phyloP scores from a whole-genome alignment of 352 stramenopile species.

The Phytophthora fragariaefolia region DNA sequence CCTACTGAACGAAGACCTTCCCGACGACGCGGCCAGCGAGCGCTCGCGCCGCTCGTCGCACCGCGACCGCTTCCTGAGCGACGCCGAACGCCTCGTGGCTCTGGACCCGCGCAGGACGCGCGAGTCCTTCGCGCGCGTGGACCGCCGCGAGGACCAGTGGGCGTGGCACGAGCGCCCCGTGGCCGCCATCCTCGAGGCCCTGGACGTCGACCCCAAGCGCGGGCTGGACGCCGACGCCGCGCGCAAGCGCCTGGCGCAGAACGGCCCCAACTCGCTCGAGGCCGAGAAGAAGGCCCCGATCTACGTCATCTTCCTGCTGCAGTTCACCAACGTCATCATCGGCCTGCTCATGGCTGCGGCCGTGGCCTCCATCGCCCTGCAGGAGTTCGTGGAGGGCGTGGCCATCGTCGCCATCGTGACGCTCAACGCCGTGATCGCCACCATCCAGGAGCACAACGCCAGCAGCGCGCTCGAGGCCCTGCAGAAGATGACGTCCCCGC shows the following conservation, averaged over 20 bases:
- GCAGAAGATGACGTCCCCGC: slow-evolving; percentile 75
- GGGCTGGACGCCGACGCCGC: slow-evolving; percentile 50
- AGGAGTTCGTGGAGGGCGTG: slow-evolving; percentile 75
- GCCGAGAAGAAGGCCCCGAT: slow-evolving; percentile 63
- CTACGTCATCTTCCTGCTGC: slow-evolving; percentile 71
- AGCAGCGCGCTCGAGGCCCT: slow-evolving; percentile 75
- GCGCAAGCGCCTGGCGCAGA: slow-evolving; percentile 38
- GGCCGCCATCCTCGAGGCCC: slow-evolving; percentile 41
- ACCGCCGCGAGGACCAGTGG: slow-evolving; percentile 47
- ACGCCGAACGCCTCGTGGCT: slow-evolving; percentile 59
- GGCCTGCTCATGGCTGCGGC: slow-evolving; percentile 64
- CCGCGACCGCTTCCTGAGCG: slow-evolving; percentile 64
- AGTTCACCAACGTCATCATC: slow-evolving; percentile 85
- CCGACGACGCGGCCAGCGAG: slow-evolving; percentile 22
- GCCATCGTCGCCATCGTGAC: slow-evolving; percentile 79
- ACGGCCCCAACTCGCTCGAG: slow-evolving; percentile 61
- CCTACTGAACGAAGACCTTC: slow-evolving; percentile 31
- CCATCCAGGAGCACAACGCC: slow-evolving; percentile 69
- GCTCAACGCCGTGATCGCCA: slow-evolving; percentile 75
- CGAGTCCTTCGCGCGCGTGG: slow-evolving; percentile 64
- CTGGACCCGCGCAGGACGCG: slow-evolving; percentile 55
- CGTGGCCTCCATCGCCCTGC: slow-evolving; percentile 66
- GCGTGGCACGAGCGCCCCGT: slow-evolving; percentile 67
- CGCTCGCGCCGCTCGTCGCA: slow-evolving; percentile 39
- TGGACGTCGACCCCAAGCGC: slow-evolving; percentile 48